Evolutionary conservation across 805 yeast species (phyloP), one percentile per base, ranked within the genome.

Genomic region (Candida mattraensis): DNA sequence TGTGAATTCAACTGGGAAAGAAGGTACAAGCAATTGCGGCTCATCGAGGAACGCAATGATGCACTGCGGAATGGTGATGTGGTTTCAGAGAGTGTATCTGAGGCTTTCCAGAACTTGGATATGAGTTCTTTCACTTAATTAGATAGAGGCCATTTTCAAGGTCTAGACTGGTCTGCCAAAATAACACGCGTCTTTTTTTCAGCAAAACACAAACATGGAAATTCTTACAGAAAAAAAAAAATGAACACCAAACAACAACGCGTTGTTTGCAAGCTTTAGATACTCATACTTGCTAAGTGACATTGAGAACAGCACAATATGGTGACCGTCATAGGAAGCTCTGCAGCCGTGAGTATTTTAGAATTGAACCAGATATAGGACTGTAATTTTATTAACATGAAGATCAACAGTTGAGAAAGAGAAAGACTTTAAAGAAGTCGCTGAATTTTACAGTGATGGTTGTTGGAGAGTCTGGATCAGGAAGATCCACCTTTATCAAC

Each of bases 401-500:
- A 11, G 18, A 8, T 8, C 24, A 25, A 35, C 29, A 58, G 63
- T 50, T 78, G 42, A 74, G 87, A 58, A 85, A 85, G 66, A 78
- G 85, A 58, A 86, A 86, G 67, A 83, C 80, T 32, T 67, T 85
- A 61, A 87, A 86, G 63, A 83, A 86, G 63, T 84, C 88, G 21
- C 78, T 86, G 66, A 86, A 85, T 54, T 87, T 88, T 69, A 83
- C 94, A 15, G 59, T 85, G 40, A 81, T 88, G 91, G 80, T 86
- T 24, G 81, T 87, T 37, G 97, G 96, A 27, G 83, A 85, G 56
- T 77, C 82, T 30, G 97, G 97, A 2, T 67, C 80, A 29, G 96
- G 96, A 12, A 76, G 96, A 58, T 83, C 95, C n/a, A 88, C 96
- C 5, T 83, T 88, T 53, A 86, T 89, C 58, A 88, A 89, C 66